Base-by-base conservation (phyloP, 805 yeast genomes). In the Spathaspora gorwiae region DNA sequence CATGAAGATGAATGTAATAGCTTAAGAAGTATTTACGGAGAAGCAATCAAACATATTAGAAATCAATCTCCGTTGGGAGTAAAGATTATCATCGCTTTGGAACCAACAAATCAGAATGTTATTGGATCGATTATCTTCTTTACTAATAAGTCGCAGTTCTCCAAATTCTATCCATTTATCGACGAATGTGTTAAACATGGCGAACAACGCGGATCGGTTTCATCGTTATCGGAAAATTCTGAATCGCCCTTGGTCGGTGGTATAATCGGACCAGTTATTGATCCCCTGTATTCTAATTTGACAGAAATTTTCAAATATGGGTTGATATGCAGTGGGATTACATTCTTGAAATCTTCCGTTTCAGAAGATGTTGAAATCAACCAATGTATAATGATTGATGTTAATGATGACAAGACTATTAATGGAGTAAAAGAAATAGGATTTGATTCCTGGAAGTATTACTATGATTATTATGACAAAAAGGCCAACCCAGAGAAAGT, bases 261-360 rank as follows among this genome's bases (percentile, higher is more conserved):
- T 1, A 62, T 80, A 9, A 63, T 78, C 11, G 81, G 80, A 5
- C 69, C 80, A 1, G 68, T 79, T 29, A 74, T 78, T 26, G 83
- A 79, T 49, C 78, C 79, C 14, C 66, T 68, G 37, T 78, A 78
- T 55, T 71, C 75, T 26, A 77, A 75, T 48, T 67, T 80, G 52
- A 70, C 75, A 7, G 79, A 76, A 43, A 78, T 79, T 2, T 75
- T 80, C 60, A 75, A 71, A 47, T 67, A 74, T 50, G 85, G 85
- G 0, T 68, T 80, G 47, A 75, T 80, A 8, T 79, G 83, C 49
- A 74, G 83, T 42, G 80, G 75, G 6, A 72, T 78, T 12, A 70
- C 80, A 6, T 75, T 68, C 47, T 61, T 75, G 47, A 75, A 73
- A 52, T 53, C 66, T 7, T 56, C 59, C 38, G 56, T 58, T 44